A percentile compares a stretch with the other conserved stretches of the same genome.
These are phyloP conservation scores for Crucibulum laeve DNA, from an alignment of 768 basidiomycete genomes.

Conservation along the genomic window DNA sequence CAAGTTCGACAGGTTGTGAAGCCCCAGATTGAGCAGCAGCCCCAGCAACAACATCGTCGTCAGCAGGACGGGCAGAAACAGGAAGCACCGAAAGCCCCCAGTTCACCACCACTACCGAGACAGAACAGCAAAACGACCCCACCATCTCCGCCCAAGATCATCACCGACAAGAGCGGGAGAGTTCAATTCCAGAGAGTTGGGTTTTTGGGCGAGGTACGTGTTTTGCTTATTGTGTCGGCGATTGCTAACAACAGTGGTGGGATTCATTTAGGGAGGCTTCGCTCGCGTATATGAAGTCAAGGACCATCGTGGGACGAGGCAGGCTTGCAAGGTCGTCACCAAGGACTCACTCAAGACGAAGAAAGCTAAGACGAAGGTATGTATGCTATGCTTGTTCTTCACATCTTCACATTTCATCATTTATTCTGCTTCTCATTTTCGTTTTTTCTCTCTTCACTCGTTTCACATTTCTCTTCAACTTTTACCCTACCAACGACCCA, in stretches of 20 bases:
- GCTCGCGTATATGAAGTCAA: conserved; percentile 96
- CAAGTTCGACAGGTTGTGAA: no score
- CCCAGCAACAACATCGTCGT: no score
- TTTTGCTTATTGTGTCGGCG: neutral
- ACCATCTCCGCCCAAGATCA: conserved; percentile 76
- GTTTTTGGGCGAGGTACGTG: conserved; percentile 83
- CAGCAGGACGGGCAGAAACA: no score
- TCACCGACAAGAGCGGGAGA: conserved; percentile 56
- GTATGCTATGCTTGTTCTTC: conserved; percentile 8
- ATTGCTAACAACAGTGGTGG: conserved; percentile 19
- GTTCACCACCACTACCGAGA: conserved; percentile 68
- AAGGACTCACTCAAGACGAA: conserved; percentile 89
- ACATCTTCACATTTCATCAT: neutral
- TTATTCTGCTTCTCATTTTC: neutral
- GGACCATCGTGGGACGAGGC: conserved; percentile 55
- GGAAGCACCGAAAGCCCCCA: conserved; percentile 37
- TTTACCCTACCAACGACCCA: no score
- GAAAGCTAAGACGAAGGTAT: conserved; percentile 95
- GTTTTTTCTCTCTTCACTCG: neutral
- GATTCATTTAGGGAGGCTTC: conserved; percentile 67
- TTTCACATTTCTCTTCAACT: no score
- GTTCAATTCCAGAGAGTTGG: conserved; percentile 68
- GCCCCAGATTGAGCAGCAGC: no score
- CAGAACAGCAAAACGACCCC: conserved; percentile 82
- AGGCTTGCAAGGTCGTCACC: conserved; percentile 94